phyloP scores from a whole-genome alignment of 2,329 filamentous ascomycete genomes.

The Ophiostoma australiae region DNA sequence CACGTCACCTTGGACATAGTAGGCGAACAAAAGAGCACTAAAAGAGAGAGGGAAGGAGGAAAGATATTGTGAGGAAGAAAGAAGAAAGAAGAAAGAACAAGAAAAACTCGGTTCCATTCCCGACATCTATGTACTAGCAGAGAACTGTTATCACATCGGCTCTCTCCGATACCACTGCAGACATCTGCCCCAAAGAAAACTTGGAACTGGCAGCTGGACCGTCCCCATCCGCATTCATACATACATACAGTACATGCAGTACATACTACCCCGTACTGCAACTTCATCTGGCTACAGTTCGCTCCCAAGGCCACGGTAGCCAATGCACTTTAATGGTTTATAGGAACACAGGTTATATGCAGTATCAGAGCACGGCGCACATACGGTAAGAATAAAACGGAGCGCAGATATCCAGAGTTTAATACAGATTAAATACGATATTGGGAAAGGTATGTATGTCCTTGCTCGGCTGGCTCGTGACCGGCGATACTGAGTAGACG shows the following conservation, averaged over 20 bases:
- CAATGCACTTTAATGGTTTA: not conserved
- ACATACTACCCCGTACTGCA: not conserved
- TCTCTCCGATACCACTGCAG: not conserved
- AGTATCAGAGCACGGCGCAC: too few species aligned
- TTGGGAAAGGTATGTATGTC: not conserved
- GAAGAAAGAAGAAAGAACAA: not conserved
- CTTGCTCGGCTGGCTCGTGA: not conserved
- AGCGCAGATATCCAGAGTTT: too few species aligned
- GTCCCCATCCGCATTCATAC: not conserved
- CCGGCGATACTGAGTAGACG: not conserved
- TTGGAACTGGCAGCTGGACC: not conserved
- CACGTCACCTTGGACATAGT: not conserved
- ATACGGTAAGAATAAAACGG: not conserved
- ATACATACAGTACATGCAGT: too few species aligned
- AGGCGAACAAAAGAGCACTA: not conserved
- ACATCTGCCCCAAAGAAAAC: not conserved
- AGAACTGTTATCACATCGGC: not conserved
- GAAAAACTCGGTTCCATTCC: not conserved
- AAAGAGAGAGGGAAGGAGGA: not conserved
- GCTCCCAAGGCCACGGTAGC: conserved; percentile 11
- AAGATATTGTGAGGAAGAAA: not conserved
- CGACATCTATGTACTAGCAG: not conserved
- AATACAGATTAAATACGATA: not conserved
- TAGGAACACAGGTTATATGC: too few species aligned
- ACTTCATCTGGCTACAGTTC: conserved; percentile 2